Conservation (phyloP, 139 green algal genomes). For the Edaphochlamys debaryana region DNA sequence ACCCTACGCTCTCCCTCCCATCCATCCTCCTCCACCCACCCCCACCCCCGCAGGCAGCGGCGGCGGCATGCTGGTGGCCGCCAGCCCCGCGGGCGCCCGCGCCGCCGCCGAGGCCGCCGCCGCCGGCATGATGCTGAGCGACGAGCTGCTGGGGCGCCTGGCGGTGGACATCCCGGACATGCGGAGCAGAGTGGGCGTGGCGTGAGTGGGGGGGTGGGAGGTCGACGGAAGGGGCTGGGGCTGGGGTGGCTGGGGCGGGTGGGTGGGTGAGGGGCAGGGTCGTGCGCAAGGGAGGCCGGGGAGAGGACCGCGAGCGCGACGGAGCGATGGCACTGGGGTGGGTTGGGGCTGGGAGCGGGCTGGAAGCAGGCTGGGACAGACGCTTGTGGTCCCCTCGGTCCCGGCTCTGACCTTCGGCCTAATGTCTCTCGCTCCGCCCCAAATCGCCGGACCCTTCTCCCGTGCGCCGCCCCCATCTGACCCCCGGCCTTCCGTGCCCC, state of each 20-base stretch:
- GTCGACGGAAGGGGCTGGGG: neutral
- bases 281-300: too few relatives aligned
- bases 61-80: neutral
- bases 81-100: neutral
- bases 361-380: too few relatives aligned
- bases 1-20: too few relatives aligned
- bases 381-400: too few relatives aligned
- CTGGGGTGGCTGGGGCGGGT: neutral
- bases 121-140: conserved; percentile 50
- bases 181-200: conserved; percentile 79
- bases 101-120: neutral
- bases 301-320: too few relatives aligned
- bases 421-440: too few relatives aligned
- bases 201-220: conserved; percentile 42
- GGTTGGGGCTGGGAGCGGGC: too few relatives aligned
- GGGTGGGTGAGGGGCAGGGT: neutral
- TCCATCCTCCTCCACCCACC: conserved; percentile 20
- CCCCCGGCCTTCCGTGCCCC: too few relatives aligned
- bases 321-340: too few relatives aligned
- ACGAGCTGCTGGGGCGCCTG: conserved; percentile 84
- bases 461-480: too few relatives aligned
- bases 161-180: conserved; percentile 92
- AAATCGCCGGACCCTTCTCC: too few relatives aligned
- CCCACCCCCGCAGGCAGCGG: neutral
- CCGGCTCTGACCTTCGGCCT: too few relatives aligned